These are phyloP conservation scores for Cutaneotrichosporon cutaneum DNA, from an alignment of 1,284 basidiomycete species.

Conservation along the genomic window DNA sequence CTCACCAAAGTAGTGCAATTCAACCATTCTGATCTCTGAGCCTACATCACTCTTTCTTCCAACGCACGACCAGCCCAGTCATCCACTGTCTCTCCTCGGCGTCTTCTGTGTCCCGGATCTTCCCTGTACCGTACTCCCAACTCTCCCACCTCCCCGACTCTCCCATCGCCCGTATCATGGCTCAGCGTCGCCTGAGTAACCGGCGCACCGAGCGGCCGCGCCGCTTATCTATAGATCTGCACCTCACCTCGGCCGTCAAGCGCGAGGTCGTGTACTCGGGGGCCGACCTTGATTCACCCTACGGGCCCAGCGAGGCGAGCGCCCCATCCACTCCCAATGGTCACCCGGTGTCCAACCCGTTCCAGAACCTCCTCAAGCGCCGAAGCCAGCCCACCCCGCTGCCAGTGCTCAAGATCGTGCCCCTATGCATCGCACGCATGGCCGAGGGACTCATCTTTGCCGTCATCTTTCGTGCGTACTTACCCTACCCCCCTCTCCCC, in stretches of 20 bases:
- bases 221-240: constrained; percentile 5
- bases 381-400: constrained; percentile 27
- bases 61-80: neutral
- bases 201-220: constrained; percentile 1
- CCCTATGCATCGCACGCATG: constrained; percentile 33
- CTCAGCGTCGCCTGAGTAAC: neutral
- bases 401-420: constrained; percentile 34
- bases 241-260: constrained; percentile 4
- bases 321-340: constrained; percentile 17
- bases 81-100: neutral
- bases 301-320: neutral
- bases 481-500: neutral
- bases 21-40: too few species aligned
- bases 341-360: constrained; percentile 9
- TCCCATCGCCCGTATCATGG: too few species aligned
- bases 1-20: too few species aligned
- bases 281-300: neutral
- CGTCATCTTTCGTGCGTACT: constrained; percentile 37
- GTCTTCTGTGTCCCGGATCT: neutral
- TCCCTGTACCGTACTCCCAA: neutral
- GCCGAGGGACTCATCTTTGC: constrained; percentile 42
- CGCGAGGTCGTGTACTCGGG: neutral
- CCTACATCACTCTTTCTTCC: too few species aligned
- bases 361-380: neutral
- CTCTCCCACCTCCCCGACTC: neutral